Evolutionary conservation across 2,329 filamentous ascomycete genomes (phyloP), one percentile per base, ranked within the genome.

Genomic region (Septoria petroselini): DNA sequence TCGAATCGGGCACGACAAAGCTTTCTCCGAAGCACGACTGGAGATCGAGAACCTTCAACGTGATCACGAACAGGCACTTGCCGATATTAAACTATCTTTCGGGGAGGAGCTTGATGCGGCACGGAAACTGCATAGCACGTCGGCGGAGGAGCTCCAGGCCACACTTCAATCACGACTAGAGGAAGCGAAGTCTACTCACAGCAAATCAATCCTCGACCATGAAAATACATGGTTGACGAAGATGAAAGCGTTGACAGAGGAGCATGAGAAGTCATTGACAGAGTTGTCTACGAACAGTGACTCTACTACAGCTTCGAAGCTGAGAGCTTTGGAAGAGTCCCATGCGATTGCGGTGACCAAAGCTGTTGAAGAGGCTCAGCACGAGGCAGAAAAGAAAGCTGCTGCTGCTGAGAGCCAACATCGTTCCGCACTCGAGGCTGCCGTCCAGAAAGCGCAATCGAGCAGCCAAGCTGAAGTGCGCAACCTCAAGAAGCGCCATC

Each of bases 401-500:
- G 25, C 49, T 9, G 45, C 41, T 18, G 48, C 53, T 9, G 54
- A 53, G 25, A 38, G 47, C 19, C 39, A 57, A 39, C 60, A 64
- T 42, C 46, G 50, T 31, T 40, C 41, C 12, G 52, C 54, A 8
- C 53, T 62, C 14, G 58, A 62, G 7, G 34, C 44, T 46, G 58
- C 60, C 11, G 44, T 58, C 8, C 54, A 50, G 12, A 52, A 56
- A 37, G 55, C 56, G 8, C 53, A 48, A 17, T 54, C 53, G 9
- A 54, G 44, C n/a, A 40, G 53, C 6, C 51, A 63, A 19, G 51
- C 54, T 25, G 58, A 63, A 19, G 33, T 61, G 7, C 45, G 50
- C 12, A 55, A 53, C 23, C 50, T 66, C 8, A 58, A 61, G 42
- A 52, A 51, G 27, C 55, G 54, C 19, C 63, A 66, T 40, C 56